These are phyloP conservation scores for Fusarium chlamydosporum DNA, from an alignment of 2,329 filamentous ascomycete genomes.

Conservation along the genomic window DNA sequence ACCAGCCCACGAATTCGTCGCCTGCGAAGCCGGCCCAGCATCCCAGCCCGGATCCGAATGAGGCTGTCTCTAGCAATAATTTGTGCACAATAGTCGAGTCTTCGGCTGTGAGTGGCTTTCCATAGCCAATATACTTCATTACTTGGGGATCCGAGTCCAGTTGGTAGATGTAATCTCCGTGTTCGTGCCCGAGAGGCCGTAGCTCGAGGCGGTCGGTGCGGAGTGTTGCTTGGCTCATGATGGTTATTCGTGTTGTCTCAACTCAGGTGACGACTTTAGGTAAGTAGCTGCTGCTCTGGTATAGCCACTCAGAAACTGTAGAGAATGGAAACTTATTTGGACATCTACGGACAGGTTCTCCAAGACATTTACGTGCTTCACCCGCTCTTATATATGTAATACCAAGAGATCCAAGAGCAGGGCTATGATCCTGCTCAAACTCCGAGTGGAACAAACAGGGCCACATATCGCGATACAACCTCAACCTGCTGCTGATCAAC, in stretches of 20 bases:
- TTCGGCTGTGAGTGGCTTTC: constrained; percentile 39
- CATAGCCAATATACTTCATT: constrained; percentile 47
- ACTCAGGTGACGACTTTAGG: constrained; percentile 4
- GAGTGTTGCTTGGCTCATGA: constrained; percentile 42
- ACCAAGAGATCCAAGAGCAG: constrained; percentile 25
- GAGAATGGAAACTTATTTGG: neutral
- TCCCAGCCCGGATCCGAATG: constrained; percentile 40
- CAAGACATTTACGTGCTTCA: constrained; percentile 12
- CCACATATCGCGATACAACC: constrained; percentile 8
- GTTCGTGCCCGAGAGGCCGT: constrained; percentile 36
- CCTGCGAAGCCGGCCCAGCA: constrained; percentile 43
- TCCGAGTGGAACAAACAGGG: constrained; percentile 8
- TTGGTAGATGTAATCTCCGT: constrained; percentile 41
- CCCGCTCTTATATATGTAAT: constrained; percentile 37
- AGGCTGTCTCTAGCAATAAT: constrained; percentile 43
- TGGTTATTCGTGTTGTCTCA: constrained; percentile 1
- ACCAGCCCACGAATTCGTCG: constrained; percentile 53
- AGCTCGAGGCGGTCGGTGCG: constrained; percentile 40
- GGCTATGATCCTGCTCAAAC: constrained; percentile 17
- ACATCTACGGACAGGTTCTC: constrained; percentile 8
- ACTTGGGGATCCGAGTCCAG: constrained; percentile 42
- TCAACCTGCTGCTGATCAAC: constrained; percentile 25
- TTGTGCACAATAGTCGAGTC: constrained; percentile 46
- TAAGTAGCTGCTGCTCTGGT: neutral
- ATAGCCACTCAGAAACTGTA: neutral